phyloP scores from a whole-genome alignment of 108 stramenopile genomes.

The Nannochloropsis oceanica region DNA sequence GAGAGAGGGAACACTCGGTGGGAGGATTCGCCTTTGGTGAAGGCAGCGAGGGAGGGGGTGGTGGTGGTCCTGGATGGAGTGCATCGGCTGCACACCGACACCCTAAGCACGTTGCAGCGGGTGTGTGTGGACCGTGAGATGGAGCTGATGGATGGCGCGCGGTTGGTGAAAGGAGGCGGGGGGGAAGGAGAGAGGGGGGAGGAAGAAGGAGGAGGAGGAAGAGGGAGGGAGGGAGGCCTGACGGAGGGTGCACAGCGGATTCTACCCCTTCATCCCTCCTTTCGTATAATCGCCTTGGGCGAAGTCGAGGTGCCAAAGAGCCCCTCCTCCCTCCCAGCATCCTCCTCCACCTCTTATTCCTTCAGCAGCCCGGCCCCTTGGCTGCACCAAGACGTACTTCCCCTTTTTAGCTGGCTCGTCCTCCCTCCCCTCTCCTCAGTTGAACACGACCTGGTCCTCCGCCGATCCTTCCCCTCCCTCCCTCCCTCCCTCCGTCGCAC shows the following conservation, averaged over 20 bases:
- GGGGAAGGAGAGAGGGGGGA: neutral
- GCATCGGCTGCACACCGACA: slow-evolving; percentile 38
- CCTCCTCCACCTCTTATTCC: neutral
- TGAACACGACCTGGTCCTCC: slow-evolving; percentile 5
- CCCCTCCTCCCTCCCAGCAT: neutral
- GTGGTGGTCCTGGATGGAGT: slow-evolving; percentile 57
- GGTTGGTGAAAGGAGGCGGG: neutral
- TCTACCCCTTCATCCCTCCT: slow-evolving; percentile 9
- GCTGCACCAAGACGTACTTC: slow-evolving; percentile 5
- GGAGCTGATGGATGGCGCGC: neutral
- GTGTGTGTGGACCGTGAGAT: neutral
- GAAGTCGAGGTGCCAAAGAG: neutral
- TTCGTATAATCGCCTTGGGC: slow-evolving; percentile 14
- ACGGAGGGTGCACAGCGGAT: neutral
- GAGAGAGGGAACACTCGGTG: slow-evolving; percentile 54
- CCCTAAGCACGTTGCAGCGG: neutral
- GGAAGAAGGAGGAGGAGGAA: neutral
- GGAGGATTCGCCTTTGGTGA: slow-evolving; percentile 52
- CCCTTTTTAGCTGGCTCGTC: slow-evolving; percentile 28
- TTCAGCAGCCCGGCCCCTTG: neutral
- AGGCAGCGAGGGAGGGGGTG: slow-evolving; percentile 48
- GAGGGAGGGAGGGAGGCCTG: neutral
- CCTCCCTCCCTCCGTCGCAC: neutral
- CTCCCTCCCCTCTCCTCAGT: slow-evolving; percentile 18
- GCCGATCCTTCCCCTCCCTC: neutral